Base-by-base conservation (phyloP, 805 yeast genomes). In the Candida vaughaniae region DNA sequence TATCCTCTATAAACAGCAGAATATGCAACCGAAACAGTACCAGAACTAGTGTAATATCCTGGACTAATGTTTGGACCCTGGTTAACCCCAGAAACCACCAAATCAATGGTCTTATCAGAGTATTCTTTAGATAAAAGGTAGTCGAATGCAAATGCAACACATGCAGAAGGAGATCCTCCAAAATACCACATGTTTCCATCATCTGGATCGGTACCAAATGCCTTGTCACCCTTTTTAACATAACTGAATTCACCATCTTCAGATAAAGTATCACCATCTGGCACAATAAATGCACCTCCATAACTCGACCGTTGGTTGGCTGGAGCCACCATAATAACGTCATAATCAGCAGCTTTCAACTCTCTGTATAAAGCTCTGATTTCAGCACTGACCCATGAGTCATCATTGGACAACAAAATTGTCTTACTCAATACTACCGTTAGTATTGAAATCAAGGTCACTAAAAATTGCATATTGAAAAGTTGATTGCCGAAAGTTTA, bases 311-410 rank as follows among this genome's bases (percentile, higher is more conserved):
- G 63, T 46, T 71, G 75, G 26, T 65, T 64, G 16, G 66, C 73
- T 32, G 81, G 80, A 8, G 80, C 80, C 25, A 71, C 76, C 47
- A 73, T 46, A 33, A 67, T 56, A 28, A 73, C 80, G 38, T 58
- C 62, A 51, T 75, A 71, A 20, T 77, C 78, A n/a, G 73, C 78
- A 8, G 49, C 47, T 18, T 53, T 64, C 43, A 75, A 64, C 23
- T 62, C 74, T 35, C 67, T 56, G 66, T 76, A 77, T 9, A 76
- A 55, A 11, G 81, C 78, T 52, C 82, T 69, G 51, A 77, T 73
- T 50, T 75, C 75, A 32, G 80, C 72, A 4, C 80, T 59, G 3
- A 71, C 73, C 76, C 77, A 77, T 14, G 75, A 71, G 45, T 77
- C 82, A 49, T 77, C 82, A 48, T 77, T 76, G 42, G 78, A 69